Percentiles rank a stretch among this genome's conserved stretches.
Evolutionary conservation across 208 protist genomes (phyloP).

Genomic region (Trypanosoma mega): DNA sequence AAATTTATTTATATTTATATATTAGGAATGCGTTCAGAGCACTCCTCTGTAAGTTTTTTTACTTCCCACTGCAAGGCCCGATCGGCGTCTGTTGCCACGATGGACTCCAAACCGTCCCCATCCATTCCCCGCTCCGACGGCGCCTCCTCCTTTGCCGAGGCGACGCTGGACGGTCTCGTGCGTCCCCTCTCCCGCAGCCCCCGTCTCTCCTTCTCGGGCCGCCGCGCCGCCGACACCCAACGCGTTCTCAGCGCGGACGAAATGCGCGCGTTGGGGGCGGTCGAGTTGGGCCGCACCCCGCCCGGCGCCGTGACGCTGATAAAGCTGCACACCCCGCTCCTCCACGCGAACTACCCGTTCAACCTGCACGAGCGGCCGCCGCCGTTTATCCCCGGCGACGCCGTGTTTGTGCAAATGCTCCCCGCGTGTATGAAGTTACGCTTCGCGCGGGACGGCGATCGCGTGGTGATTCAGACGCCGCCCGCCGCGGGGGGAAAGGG

Average conservation of each 20-base stretch:
- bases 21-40: too few relatives aligned
- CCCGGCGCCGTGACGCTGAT: slow-evolving; percentile 15
- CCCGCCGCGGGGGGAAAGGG: neutral
- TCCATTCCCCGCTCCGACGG: too few relatives aligned
- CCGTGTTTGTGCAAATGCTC: slow-evolving; percentile 17
- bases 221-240: too few relatives aligned
- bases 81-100: too few relatives aligned
- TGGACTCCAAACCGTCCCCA: too few relatives aligned
- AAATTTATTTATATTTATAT: too few relatives aligned
- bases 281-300: slow-evolving; percentile 12
- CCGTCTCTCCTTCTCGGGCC: too few relatives aligned
- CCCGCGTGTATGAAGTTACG: slow-evolving; percentile 4
- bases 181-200: too few relatives aligned
- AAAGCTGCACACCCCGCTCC: slow-evolving; percentile 7
- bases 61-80: too few relatives aligned
- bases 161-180: too few relatives aligned
- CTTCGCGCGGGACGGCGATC: slow-evolving; percentile 17
- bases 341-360: slow-evolving; percentile 13
- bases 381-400: slow-evolving; percentile 25
- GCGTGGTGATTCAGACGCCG: neutral
- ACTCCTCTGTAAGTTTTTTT: too few relatives aligned
- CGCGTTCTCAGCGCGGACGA: slow-evolving; percentile 2
- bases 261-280: slow-evolving; percentile 3
- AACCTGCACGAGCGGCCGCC: slow-evolving; percentile 19
- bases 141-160: too few relatives aligned